Percentiles rank a stretch among this genome's conserved stretches.
Evolutionary conservation across 1,284 basidiomycete genomes (phyloP).

Genomic region (Anthracocystis walkeri): DNA sequence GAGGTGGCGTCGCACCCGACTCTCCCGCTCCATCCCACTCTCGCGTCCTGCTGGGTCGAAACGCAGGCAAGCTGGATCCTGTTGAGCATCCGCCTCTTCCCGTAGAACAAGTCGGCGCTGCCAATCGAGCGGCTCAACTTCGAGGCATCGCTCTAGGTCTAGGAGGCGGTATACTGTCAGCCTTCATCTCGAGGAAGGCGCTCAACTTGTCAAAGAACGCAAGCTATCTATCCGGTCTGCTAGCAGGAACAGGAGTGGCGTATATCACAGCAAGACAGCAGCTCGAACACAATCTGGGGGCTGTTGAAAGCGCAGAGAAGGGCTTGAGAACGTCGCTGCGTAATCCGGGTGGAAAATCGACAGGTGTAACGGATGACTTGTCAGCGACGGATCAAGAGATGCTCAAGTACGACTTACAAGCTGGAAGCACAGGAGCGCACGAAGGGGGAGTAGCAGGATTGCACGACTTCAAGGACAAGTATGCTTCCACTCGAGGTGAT

Average conservation of each 20-base stretch:
- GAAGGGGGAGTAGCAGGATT: conserved; percentile 44
- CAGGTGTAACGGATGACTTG: background rate
- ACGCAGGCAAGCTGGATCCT: conserved; percentile 39
- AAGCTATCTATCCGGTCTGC: conserved; percentile 38
- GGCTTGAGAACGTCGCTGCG: conserved; percentile 19
- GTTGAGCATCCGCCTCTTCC: conserved; percentile 41
- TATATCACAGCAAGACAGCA: conserved; percentile 46
- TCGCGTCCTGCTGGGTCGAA: conserved; percentile 26
- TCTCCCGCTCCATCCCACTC: conserved; percentile 8
- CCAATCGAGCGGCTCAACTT: conserved; percentile 45
- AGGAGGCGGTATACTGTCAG: conserved; percentile 39
- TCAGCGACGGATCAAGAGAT: conserved; percentile 41
- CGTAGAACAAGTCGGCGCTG: conserved; percentile 35
- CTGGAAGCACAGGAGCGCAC: conserved; percentile 10
- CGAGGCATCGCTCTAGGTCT: conserved; percentile 43
- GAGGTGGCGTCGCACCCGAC: conserved; percentile 25
- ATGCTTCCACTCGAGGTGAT: conserved; percentile 41
- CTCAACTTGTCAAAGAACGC: conserved; percentile 44
- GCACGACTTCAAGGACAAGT: conserved; percentile 41
- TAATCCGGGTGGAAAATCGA: background rate
- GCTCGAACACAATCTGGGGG: conserved; percentile 39
- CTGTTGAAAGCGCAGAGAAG: conserved; percentile 36
- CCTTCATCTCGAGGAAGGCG: conserved; percentile 40
- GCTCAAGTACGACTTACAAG: conserved; percentile 47
- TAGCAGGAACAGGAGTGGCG: conserved; percentile 52